Percentiles rank a stretch among this genome's conserved stretches.
These are phyloP conservation scores for Pulveroboletus ravenelii DNA, from an alignment of 768 basidiomycete genomes.

Conservation along the genomic window DNA sequence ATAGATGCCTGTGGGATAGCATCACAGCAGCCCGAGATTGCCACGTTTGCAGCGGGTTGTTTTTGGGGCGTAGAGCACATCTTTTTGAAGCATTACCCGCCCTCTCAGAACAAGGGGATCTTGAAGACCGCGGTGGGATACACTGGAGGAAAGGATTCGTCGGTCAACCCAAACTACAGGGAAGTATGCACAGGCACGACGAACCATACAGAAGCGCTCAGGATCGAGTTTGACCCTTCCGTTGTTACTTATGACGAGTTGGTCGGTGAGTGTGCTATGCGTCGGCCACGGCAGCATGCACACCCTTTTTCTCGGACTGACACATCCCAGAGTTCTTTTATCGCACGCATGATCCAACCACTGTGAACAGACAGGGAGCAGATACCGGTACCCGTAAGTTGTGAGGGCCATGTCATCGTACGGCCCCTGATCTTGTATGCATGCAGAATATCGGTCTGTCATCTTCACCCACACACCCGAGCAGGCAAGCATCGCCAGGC, in stretches of 20 bases:
- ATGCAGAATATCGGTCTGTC: slow-evolving; percentile 83
- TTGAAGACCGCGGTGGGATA: slow-evolving; percentile 74
- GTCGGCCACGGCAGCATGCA: background rate
- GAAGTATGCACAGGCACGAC: slow-evolving; percentile 79
- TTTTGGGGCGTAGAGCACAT: slow-evolving; percentile 90
- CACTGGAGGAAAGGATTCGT: slow-evolving; percentile 61
- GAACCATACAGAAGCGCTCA: slow-evolving; percentile 83
- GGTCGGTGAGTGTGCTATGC: slow-evolving; percentile 56
- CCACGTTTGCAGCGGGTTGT: slow-evolving; percentile 55
- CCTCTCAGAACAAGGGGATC: slow-evolving; percentile 67
- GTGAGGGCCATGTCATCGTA: background rate
- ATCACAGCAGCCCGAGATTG: slow-evolving; percentile 40
- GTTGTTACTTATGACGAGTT: slow-evolving; percentile 79
- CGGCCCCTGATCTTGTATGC: background rate
- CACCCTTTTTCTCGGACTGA: background rate
- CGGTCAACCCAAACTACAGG: slow-evolving; percentile 58
- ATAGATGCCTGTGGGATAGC: slow-evolving; percentile 30
- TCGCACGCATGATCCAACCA: slow-evolving; percentile 90
- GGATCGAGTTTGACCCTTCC: slow-evolving; percentile 79
- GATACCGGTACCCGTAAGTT: slow-evolving; percentile 75
- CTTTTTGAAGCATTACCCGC: slow-evolving; percentile 74
- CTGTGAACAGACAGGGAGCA: slow-evolving; percentile 69
- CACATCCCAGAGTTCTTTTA: slow-evolving; percentile 77
- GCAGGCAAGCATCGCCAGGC: slow-evolving; percentile 66
- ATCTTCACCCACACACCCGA: slow-evolving; percentile 79